Base-by-base conservation (phyloP, 2,329 filamentous ascomycete species). In the Pestalotiopsis sp. region DNA sequence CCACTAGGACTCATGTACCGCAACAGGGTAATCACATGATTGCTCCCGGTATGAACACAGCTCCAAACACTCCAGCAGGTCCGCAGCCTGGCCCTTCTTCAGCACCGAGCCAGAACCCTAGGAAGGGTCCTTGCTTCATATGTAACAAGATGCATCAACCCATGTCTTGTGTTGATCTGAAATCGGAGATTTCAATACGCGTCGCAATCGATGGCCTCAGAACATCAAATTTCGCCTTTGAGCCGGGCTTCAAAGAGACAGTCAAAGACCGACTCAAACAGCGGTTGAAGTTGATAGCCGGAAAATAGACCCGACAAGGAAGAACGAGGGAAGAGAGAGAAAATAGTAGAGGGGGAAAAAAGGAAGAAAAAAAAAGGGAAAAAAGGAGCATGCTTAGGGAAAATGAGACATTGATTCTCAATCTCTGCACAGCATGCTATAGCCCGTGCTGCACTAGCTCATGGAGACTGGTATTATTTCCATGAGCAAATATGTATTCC, bases 121-220 rank as follows among this genome's bases (percentile, higher is more conserved):
- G 23, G n/a, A 36, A 59, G 36, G 45, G 45, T 20, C 59, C 68
- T 59, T 77, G 77, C 68, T 38, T 72, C 20, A 23, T 75, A 20
- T 78, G 75, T 40, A 23, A 23, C 17, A 31, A 20, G 25, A 59
- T 31, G 13, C 74, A 77, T 38, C 31, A 58, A 7, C 45, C 49
- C 7, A 40, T 52, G 6, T 69, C 65, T 11, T 79, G 77, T 62
- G 49, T 78, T 36, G 61, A 78, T 65, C 61, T 75, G 1, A 71
- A 71, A 59, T 76, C 73, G 0, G 74, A 77, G 52, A 65, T 74
- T 9, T 75, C 73, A 3, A 40, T 80, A 57, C 72, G 78, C 20
- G 17, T 79, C 13, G 76, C 75, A 4, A 70, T 80, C 31, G 77
- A 79, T 67, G 66, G 66, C 38, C 70, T 79, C 9, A 74, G 76